phyloP scores from a whole-genome alignment of 1,139 yeast genomes.

The Lodderomyces pseudojiufengensis region DNA sequence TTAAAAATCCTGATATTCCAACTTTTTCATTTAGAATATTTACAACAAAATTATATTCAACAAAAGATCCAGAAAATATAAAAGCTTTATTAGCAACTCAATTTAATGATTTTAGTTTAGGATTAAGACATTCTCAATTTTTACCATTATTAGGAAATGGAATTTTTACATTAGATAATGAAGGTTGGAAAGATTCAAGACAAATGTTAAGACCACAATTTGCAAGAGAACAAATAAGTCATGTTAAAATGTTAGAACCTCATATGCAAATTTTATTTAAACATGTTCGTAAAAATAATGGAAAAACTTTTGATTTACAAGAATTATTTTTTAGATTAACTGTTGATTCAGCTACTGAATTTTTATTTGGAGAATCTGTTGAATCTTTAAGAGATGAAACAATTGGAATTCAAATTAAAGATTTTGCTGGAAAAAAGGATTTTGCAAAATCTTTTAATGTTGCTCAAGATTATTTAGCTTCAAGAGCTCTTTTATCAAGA shows the following conservation, averaged over 20 bases:
- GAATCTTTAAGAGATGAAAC: conserved; percentile 32
- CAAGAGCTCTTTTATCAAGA: conserved; percentile 35
- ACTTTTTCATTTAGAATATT: conserved; percentile 21
- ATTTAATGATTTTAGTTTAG: conserved; percentile 51
- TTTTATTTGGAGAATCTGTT: conserved; percentile 54
- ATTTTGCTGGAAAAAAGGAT: conserved; percentile 30
- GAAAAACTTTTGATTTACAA: conserved; percentile 44
- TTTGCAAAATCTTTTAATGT: conserved; percentile 44
- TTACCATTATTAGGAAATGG: conserved; percentile 51
- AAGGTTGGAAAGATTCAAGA: conserved; percentile 55
- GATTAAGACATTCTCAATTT: conserved; percentile 41
- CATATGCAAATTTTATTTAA: not conserved
- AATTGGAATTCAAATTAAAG: conserved; percentile 17
- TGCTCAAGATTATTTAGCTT: conserved; percentile 34
- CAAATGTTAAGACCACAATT: conserved; percentile 54
- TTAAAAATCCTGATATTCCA: conserved; percentile 11
- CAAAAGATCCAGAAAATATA: conserved; percentile 39
- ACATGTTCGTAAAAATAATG: conserved; percentile 26
- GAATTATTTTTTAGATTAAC: conserved; percentile 48
- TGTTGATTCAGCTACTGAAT: conserved; percentile 57
- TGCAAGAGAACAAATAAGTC: conserved; percentile 16
- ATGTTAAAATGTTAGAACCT: conserved; percentile 21
- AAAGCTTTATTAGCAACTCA: conserved; percentile 41
- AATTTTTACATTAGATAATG: conserved; percentile 54
- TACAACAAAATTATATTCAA: conserved; percentile 20